These are phyloP conservation scores for Talaromyces sp. DNA, from an alignment of 2,329 filamentous ascomycete genomes.

Conservation along the genomic window DNA sequence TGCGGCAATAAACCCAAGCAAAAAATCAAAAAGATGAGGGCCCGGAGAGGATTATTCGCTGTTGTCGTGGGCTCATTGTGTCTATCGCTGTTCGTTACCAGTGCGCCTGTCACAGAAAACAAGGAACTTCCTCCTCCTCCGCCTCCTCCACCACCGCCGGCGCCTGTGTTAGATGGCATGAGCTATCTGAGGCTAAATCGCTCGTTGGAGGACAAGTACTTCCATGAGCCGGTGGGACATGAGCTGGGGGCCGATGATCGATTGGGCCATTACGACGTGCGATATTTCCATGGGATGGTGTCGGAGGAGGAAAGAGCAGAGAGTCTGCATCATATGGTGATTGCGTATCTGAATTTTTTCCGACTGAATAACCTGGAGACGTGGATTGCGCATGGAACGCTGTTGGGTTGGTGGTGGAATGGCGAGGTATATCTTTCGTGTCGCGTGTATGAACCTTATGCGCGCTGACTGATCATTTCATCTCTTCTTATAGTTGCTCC, in stretches of 20 bases:
- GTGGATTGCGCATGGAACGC: conserved; percentile 79
- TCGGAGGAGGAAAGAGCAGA: conserved; percentile 62
- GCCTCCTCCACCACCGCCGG: neutral
- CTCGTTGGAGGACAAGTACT: conserved; percentile 53
- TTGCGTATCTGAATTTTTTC: conserved; percentile 67
- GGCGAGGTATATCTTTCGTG: conserved; percentile 39
- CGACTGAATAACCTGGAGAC: conserved; percentile 64
- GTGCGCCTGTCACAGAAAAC: neutral
- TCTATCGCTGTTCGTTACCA: conserved; percentile 7
- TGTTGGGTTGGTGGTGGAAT: conserved; percentile 90
- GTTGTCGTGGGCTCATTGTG: neutral
- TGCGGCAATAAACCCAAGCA: neutral
- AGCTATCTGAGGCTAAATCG: conserved; percentile 7
- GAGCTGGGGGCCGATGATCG: conserved; percentile 48
- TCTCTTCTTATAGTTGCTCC: conserved; percentile 61
- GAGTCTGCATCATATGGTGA: conserved; percentile 64
- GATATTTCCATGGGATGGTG: conserved; percentile 62
- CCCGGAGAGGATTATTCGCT: neutral
- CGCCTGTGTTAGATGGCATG: conserved; percentile 11
- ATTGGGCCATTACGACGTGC: conserved; percentile 67
- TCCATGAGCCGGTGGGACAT: conserved; percentile 51
- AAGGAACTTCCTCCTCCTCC: neutral
- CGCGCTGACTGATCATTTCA: too few relatives aligned
- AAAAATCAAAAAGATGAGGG: conserved; percentile 3
- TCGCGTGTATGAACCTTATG: neutral